phyloP scores from a whole-genome alignment of 2,329 filamentous ascomycete genomes.

The Neofusicoccum sp. region DNA sequence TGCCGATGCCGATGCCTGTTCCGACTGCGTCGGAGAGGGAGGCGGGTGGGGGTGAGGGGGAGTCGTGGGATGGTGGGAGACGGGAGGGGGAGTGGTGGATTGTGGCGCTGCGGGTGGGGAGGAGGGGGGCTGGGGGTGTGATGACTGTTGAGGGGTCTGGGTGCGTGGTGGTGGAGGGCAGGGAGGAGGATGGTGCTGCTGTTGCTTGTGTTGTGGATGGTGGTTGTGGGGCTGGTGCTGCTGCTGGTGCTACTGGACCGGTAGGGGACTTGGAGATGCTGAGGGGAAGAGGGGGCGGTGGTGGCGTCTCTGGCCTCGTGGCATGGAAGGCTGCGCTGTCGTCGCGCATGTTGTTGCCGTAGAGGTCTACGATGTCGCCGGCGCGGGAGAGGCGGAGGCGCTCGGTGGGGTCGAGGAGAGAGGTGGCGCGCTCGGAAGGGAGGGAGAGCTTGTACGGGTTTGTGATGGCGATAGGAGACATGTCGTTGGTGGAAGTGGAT shows the following conservation, averaged over 20 bases:
- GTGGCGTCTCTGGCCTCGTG: background rate
- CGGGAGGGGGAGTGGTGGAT: background rate
- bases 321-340: background rate
- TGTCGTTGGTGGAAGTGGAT: background rate
- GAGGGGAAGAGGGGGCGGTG: slow-evolving; percentile 22
- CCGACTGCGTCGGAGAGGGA: too few species aligned
- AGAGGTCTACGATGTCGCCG: slow-evolving; percentile 14
- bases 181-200: background rate
- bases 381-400: slow-evolving; percentile 1
- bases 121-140: background rate
- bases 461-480: background rate
- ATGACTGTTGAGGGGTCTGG: background rate
- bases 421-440: slow-evolving; percentile 8
- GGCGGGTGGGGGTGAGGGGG: background rate
- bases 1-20: background rate
- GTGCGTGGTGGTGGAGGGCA: background rate
- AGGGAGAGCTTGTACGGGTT: slow-evolving; percentile 17
- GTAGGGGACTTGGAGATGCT: background rate
- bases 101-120: background rate
- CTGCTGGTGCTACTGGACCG: background rate
- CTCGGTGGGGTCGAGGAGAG: background rate
- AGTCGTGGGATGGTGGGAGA: background rate
- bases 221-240: too few species aligned
- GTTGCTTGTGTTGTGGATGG: too few species aligned
- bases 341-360: slow-evolving; percentile 2